Conservation (phyloP, 495 filamentous ascomycete genomes). For the Talaromyces thailandensis region DNA sequence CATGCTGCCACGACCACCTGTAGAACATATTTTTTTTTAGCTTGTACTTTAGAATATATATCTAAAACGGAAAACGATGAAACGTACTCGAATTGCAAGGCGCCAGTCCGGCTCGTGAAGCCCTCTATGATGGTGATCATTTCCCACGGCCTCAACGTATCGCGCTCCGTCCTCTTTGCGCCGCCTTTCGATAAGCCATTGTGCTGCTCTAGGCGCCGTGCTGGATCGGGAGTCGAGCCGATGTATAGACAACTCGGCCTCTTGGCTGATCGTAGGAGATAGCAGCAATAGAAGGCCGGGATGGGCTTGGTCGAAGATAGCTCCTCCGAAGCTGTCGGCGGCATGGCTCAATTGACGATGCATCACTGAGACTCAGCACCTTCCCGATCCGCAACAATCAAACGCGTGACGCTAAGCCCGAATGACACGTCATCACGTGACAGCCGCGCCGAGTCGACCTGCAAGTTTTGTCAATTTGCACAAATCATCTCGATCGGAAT, state of each 20-base stretch:
- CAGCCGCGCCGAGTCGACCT: neutral
- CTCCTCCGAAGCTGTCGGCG: neutral
- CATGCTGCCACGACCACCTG: conserved; percentile 91
- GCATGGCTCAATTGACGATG: neutral
- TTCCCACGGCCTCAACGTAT: conserved; percentile 76
- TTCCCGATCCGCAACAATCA: neutral
- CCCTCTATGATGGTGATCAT: conserved; percentile 84
- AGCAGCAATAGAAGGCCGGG: conserved; percentile 69
- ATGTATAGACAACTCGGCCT: conserved; percentile 63
- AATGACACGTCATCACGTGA: neutral
- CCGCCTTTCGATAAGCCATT: conserved; percentile 77
- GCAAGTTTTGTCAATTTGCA: neutral
- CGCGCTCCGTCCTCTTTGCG: conserved; percentile 61
- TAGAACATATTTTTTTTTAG: no score
- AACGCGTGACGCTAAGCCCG: neutral
- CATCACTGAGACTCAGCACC: neutral
- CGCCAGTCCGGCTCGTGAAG: conserved; percentile 77
- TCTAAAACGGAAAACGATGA: neutral
- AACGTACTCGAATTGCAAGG: conserved; percentile 89
- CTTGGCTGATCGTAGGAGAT: conserved; percentile 77
- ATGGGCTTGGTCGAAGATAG: conserved; percentile 29
- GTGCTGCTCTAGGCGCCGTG: conserved; percentile 75
- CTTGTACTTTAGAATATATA: no score
- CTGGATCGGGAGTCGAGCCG: conserved; percentile 83
- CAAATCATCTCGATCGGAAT: neutral